A percentile compares a stretch with the other conserved stretches of the same genome.
These are phyloP conservation scores for Xylaria sp. DNA, from an alignment of 2,329 filamentous ascomycete genomes.

Conservation along the genomic window DNA sequence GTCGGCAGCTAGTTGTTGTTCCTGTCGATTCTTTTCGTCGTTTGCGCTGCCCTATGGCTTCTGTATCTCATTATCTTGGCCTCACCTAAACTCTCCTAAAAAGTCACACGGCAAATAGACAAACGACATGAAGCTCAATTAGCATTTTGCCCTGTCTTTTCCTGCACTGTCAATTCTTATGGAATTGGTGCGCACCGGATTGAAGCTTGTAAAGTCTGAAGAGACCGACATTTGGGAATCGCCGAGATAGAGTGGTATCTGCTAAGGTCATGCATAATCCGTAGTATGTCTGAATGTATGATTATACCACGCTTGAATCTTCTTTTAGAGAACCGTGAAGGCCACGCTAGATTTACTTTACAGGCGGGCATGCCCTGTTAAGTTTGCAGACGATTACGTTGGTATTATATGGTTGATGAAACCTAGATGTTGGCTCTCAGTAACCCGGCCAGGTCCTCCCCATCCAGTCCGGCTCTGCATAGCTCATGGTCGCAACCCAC, in stretches of 20 bases:
- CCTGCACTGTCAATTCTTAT: neutral
- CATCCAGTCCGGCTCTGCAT: slow-evolving; percentile 72
- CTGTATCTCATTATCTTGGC: slow-evolving; percentile 11
- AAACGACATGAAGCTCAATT: neutral
- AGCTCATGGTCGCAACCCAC: slow-evolving; percentile 76
- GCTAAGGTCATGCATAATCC: slow-evolving; percentile 9
- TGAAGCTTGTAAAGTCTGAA: slow-evolving; percentile 10
- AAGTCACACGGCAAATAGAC: neutral
- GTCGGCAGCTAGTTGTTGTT: slow-evolving; percentile 51
- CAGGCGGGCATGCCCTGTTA: neutral
- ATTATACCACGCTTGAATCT: neutral
- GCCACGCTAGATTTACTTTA: neutral
- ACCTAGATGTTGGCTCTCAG: neutral
- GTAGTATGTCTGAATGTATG: slow-evolving; percentile 1
- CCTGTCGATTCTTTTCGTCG: slow-evolving; percentile 28
- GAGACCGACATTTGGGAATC: neutral
- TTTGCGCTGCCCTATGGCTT: slow-evolving; percentile 14
- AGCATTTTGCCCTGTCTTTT: neutral
- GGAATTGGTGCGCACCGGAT: neutral
- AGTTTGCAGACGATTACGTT: neutral
- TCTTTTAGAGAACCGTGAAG: neutral
- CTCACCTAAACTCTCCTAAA: too few relatives aligned
- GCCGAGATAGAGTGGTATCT: slow-evolving; percentile 11
- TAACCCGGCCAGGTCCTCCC: slow-evolving; percentile 55
- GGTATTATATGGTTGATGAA: neutral